A percentile compares a stretch with the other conserved stretches of the same genome.
phyloP scores from a whole-genome alignment of 345 rosid genomes.

The Euphorbia lathyris region DNA sequence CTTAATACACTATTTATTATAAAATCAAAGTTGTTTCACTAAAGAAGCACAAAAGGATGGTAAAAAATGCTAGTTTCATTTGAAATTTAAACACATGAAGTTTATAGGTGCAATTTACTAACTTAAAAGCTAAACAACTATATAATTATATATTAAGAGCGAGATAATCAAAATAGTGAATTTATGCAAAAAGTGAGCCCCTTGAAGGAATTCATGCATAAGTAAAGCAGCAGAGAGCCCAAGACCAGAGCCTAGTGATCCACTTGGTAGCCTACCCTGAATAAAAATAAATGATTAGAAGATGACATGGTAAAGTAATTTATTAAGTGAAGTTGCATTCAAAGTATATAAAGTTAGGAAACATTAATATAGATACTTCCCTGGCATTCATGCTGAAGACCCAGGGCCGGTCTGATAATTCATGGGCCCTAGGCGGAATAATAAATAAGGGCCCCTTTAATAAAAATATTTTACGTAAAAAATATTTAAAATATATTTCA shows the following conservation, averaged over 20 bases:
- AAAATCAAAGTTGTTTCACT: too few species aligned
- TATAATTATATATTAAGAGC: not conserved
- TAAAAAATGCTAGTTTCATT: too few species aligned
- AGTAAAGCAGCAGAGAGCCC: conserved; percentile 27
- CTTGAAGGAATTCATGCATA: conserved; percentile 35
- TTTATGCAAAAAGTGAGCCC: conserved; percentile 12
- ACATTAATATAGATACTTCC: not conserved
- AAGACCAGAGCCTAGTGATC: conserved; percentile 34
- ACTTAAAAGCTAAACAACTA: not conserved
- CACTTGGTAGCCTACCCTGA: conserved; percentile 39
- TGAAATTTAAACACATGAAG: too few species aligned
- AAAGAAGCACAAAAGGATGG: too few species aligned
- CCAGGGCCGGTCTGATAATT: too few species aligned
- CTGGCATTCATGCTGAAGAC: too few species aligned
- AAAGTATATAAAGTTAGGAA: not conserved
- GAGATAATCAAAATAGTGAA: not conserved
- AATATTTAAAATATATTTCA: too few species aligned
- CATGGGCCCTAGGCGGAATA: too few species aligned
- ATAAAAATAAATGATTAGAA: conserved; percentile 23
- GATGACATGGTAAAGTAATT: conserved; percentile 4
- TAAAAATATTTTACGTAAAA: too few species aligned
- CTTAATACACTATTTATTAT: too few species aligned
- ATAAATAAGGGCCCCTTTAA: too few species aligned
- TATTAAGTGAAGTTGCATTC: conserved; percentile 1
- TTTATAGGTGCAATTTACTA: not conserved